Percentiles rank a stretch among this genome's conserved stretches.
Evolutionary conservation across 1,284 basidiomycete genomes (phyloP).

Genomic region (Apiotrichum sp.): DNA sequence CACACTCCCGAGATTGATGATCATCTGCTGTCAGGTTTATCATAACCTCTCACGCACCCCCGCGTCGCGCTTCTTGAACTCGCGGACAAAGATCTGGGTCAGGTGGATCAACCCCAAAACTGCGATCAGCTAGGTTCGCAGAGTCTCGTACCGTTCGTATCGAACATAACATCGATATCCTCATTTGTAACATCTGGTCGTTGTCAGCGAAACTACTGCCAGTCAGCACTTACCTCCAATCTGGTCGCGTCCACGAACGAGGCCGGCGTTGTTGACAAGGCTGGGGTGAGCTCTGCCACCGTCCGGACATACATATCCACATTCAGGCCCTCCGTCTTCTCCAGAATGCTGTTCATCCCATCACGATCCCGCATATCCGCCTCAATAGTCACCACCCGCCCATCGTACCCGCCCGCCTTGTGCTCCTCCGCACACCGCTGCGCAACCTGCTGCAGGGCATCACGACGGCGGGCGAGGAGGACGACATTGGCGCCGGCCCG

Average conservation of each 20-base stretch:
- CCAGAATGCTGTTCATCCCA: slow-evolving; percentile 23
- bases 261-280: slow-evolving; percentile 47
- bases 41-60: slow-evolving; percentile 50
- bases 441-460: slow-evolving; percentile 34
- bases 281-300: slow-evolving; percentile 14
- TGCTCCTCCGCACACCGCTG: slow-evolving; percentile 23
- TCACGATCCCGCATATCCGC: slow-evolving; percentile 37
- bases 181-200: slow-evolving; percentile 33
- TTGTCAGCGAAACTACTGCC: slow-evolving; percentile 23
- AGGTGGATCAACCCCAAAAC: slow-evolving; percentile 42
- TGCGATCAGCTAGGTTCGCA: slow-evolving; percentile 7
- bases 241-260: slow-evolving; percentile 43
- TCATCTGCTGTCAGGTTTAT: slow-evolving; percentile 51
- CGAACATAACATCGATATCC: slow-evolving; percentile 64
- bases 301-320: slow-evolving; percentile 36
- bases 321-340: slow-evolving; percentile 28
- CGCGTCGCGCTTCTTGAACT: slow-evolving; percentile 78
- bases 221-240: slow-evolving; percentile 22
- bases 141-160: slow-evolving; percentile 59
- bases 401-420: slow-evolving; percentile 17
- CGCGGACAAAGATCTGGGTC: slow-evolving; percentile 50
- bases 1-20: slow-evolving; percentile 93
- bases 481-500: slow-evolving; percentile 37
- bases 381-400: slow-evolving; percentile 33
- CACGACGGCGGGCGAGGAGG: slow-evolving; percentile 35